A percentile compares a stretch with the other conserved stretches of the same genome.
Evolutionary conservation across 2,329 filamentous ascomycete species (phyloP).

Genomic region (Cladophialophora carrionii): DNA sequence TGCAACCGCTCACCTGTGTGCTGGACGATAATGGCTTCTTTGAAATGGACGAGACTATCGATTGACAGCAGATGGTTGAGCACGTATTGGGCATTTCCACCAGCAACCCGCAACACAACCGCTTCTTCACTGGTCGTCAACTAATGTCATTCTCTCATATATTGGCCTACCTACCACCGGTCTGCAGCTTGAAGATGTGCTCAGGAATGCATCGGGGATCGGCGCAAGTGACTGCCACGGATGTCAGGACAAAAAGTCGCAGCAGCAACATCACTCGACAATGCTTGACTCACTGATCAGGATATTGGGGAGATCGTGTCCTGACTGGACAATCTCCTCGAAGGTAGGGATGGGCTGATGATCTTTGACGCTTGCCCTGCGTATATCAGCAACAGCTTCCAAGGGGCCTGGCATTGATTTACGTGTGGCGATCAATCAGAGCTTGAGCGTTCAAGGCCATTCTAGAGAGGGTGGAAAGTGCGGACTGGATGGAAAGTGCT

Average conservation of each 20-base stretch:
- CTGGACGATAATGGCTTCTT: constrained; percentile 23
- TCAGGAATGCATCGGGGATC: constrained; percentile 28
- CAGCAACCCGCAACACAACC: constrained; percentile 20
- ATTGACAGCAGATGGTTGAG: constrained; percentile 20
- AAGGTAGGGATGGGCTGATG: constrained; percentile 21
- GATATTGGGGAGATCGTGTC: constrained; percentile 9
- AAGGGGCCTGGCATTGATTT: not conserved
- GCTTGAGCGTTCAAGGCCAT: constrained; percentile 20
- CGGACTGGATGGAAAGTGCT: not conserved
- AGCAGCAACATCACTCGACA: not conserved
- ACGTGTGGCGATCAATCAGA: constrained; percentile 24
- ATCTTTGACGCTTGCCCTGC: constrained; percentile 14
- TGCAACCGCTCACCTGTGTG: constrained; percentile 18
- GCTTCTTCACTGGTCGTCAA: constrained; percentile 15
- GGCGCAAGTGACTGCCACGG: constrained; percentile 22
- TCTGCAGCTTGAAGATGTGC: constrained; percentile 24
- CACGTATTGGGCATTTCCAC: constrained; percentile 25
- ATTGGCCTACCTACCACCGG: constrained; percentile 4
- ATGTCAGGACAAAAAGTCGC: not conserved
- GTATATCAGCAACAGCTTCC: constrained; percentile 2
- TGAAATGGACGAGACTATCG: constrained; percentile 23
- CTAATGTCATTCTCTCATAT: not conserved
- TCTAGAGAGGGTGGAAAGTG: not conserved
- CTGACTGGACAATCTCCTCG: constrained; percentile 13
- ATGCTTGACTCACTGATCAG: constrained; percentile 18